Evolutionary conservation across 805 yeast genomes (phyloP), one percentile per base, ranked within the genome.

Genomic region (Saccharomyces jurei): DNA sequence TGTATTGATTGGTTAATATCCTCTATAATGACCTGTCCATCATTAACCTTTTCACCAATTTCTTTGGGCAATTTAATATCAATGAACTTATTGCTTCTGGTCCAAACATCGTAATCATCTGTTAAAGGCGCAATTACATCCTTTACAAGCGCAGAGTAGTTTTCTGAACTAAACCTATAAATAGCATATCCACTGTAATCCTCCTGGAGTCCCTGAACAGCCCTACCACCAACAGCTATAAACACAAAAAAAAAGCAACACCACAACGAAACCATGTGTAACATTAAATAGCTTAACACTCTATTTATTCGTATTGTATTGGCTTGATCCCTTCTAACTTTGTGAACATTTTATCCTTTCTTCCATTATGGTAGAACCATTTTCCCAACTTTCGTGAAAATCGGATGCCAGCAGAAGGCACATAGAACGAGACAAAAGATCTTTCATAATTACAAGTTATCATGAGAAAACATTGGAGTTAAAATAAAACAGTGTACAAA

Each of bases 1-100:
- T 64, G 76, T 0, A 86, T 74, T 0, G 78, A 70, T 60, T 80
- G 82, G 1, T 86, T 75, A 53, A 86, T 70, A 63, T 86, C 86
- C 0, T 71, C 73, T 48, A 86, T 77, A 13, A 84, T 69, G 28
- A 51, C 14, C 29, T 71, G 60, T 58, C 75, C 67, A 0, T 70
- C 60, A 31, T 65, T 60, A 11, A 56, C 21, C 44, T 36, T 25
- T 13, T 55, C 21, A 11, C 59, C 52, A 2, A 61, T 30, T 21
- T 52, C 49, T 14, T 57, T 53, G 9, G 60, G 61, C 14, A 68
- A 48, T 51, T 72, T 71, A 5, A 83, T 55, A 64, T 84, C 89
- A 14, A 81, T 69, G 32, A 77, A 82, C 6, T 71, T 65, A 1
- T 59, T 27, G 52, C 72, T 75, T 0, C 66, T 57, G n/a, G 77